Conservation (phyloP, 2,329 filamentous ascomycete species). For the Lasiodiplodia hormozganensis region DNA sequence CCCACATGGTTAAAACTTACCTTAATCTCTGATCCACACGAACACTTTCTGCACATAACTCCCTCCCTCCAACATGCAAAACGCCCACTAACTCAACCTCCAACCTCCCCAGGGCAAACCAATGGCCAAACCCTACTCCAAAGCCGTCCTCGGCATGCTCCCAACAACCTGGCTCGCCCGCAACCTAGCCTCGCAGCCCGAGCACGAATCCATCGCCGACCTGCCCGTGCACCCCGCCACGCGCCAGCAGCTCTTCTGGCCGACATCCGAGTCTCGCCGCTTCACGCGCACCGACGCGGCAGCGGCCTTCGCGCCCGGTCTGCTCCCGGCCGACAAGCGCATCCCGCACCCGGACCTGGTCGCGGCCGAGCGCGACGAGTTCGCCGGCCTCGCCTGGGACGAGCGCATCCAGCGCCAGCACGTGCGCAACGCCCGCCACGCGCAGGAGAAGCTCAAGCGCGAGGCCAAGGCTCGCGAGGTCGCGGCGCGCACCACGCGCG, state of each 20-base stretch:
- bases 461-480: constrained; percentile 53
- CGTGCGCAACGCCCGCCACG: constrained; percentile 44
- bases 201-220: constrained; percentile 70
- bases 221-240: constrained; percentile 65
- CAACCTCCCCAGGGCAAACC: constrained; percentile 69
- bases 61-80: not conserved
- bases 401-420: constrained; percentile 42
- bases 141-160: constrained; percentile 80
- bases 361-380: constrained; percentile 51
- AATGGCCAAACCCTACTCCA: constrained; percentile 77
- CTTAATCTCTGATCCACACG: constrained; percentile 72
- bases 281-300: constrained; percentile 72
- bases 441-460: constrained; percentile 47
- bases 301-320: constrained; percentile 64
- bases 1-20: constrained; percentile 83
- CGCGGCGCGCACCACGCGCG: constrained; percentile 42
- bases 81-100: constrained; percentile 5
- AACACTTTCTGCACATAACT: constrained; percentile 31
- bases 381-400: constrained; percentile 42
- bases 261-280: constrained; percentile 67
- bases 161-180: constrained; percentile 56
- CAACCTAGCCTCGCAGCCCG: constrained; percentile 46
- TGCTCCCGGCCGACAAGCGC: constrained; percentile 68
- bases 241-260: constrained; percentile 65
- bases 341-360: constrained; percentile 69